Evolutionary conservation across 768 basidiomycete species (phyloP), one percentile per base, ranked within the genome.

Genomic region (Serendipita vermifera): DNA sequence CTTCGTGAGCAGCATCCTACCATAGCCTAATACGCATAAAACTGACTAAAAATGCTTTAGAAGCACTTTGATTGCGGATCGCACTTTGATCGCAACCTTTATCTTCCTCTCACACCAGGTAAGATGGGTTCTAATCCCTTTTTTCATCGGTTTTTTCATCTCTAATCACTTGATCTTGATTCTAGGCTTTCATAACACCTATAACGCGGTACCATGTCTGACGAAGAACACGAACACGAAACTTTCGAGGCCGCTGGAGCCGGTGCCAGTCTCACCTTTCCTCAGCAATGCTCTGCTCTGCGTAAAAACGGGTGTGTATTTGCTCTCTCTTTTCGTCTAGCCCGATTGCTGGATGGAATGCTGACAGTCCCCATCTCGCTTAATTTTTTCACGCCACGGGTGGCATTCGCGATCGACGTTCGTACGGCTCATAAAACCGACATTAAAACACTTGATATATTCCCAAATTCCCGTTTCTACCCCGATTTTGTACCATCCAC

Each of bases 211-310:
- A 59, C 48, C 55, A 65, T 64, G 64, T 58, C 60, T 56, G 67
- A 71, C 68, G 90, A 94, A 75, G 89, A 94, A 71, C 87, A 56
- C 24, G 39, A 56, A 22, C 38, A 56, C 29, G 39, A 56, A 41
- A 26, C 40, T 29, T 41, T 56, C 40, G 55, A 56, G 41, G 38
- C 38, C 14, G 24, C 38, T 33, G 51, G 15, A n/a, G 15, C 87
- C 59, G 83, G 83, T 61, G 86, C 87, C 66, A 88, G 87, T 60
- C 63, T 71, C 69, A 88, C 87, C 67, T 87, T 67, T 74, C 87
- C 87, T 63, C 86, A 81, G 83, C 87, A 90, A 77, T 98, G 96
- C 76, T 98, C 94, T 70, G 92, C 91, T 65, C 85, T 98, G 62
- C 85, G 75, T 60, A 75, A 76, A 73, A 70, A 70, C 60, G 66